Evolutionary conservation across 305 asterid species (phyloP).

Genomic region (Ruellia speciosa): DNA sequence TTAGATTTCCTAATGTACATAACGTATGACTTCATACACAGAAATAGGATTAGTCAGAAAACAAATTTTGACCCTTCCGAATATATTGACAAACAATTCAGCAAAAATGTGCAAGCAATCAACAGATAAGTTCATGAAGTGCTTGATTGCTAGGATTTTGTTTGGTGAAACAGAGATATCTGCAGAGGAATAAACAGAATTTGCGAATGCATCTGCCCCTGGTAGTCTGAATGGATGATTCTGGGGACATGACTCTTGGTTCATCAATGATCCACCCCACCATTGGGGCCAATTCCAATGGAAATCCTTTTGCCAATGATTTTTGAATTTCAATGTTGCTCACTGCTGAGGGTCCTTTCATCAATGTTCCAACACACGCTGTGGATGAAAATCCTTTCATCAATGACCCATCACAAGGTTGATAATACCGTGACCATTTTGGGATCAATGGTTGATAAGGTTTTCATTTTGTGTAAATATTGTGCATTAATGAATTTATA

Average conservation of each 20-base stretch:
- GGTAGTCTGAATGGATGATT: slow-evolving; percentile 13
- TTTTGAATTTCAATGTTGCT: too few relatives aligned
- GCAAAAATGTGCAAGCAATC: slow-evolving; percentile 29
- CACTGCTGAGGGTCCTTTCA: too few relatives aligned
- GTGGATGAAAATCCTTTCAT: not conserved
- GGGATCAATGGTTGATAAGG: not conserved
- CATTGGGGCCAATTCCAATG: not conserved
- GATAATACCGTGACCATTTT: not conserved
- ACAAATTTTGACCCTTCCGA: slow-evolving; percentile 25
- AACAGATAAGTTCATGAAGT: slow-evolving; percentile 25
- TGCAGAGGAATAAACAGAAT: too few relatives aligned
- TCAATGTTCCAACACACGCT: too few relatives aligned
- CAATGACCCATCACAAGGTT: too few relatives aligned
- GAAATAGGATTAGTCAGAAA: slow-evolving; percentile 32
- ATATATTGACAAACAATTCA: slow-evolving; percentile 28
- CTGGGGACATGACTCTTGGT: slow-evolving; percentile 19
- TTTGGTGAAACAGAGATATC: slow-evolving; percentile 13
- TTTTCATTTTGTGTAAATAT: slow-evolving; percentile 7
- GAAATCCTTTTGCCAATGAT: not conserved
- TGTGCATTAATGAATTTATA: slow-evolving; percentile 1
- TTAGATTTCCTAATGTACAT: slow-evolving; percentile 84
- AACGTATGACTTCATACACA: slow-evolving; percentile 55
- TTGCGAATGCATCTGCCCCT: slow-evolving; percentile 11
- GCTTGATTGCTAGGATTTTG: slow-evolving; percentile 6
- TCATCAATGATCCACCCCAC: slow-evolving; percentile 11